phyloP scores from a whole-genome alignment of 2,329 filamentous ascomycete genomes.

The Geosmithia flava region DNA sequence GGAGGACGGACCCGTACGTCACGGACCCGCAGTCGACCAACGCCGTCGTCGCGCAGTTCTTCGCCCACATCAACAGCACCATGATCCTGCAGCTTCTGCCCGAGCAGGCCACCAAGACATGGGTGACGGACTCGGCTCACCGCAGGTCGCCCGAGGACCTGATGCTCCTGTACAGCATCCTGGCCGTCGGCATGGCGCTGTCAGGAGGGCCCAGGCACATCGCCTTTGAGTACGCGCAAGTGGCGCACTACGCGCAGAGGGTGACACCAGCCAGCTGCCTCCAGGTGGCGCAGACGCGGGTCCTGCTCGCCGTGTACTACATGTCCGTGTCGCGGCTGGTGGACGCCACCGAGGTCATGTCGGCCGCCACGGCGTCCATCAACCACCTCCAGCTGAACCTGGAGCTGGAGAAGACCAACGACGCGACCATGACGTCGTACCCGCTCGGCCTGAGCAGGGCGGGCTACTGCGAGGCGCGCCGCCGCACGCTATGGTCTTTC shows the following conservation, averaged over 20 bases:
- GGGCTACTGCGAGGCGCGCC: conserved; percentile 52
- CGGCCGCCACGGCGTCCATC: conserved; percentile 47
- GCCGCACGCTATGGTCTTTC: conserved; percentile 61
- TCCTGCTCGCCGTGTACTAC: conserved; percentile 56
- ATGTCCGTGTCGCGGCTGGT: conserved; percentile 46
- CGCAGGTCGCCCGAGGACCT: conserved; percentile 27
- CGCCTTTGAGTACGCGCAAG: conserved; percentile 28
- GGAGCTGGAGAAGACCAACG: conserved; percentile 38
- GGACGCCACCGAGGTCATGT: conserved; percentile 52
- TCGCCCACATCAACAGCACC: conserved; percentile 26
- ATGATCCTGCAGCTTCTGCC: conserved; percentile 29
- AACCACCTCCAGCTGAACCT: conserved; percentile 50
- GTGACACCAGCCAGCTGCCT: conserved; percentile 22
- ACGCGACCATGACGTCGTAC: conserved; percentile 23
- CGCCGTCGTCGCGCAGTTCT: conserved; percentile 26
- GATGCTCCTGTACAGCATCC: conserved; percentile 32
- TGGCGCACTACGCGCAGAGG: conserved; percentile 43
- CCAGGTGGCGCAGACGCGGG: conserved; percentile 53
- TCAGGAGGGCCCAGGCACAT: conserved; percentile 23
- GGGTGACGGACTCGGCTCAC: conserved; percentile 19
- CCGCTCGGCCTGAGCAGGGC: conserved; percentile 45
- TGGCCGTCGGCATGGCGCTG: conserved; percentile 24
- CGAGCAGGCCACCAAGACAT: conserved; percentile 23
- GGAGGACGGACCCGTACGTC: conserved; percentile 36
- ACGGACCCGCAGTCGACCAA: conserved; percentile 26